Evolutionary conservation across 2,329 filamentous ascomycete species (phyloP), one percentile per base, ranked within the genome.

Genomic region (Bipolaris victoriae): DNA sequence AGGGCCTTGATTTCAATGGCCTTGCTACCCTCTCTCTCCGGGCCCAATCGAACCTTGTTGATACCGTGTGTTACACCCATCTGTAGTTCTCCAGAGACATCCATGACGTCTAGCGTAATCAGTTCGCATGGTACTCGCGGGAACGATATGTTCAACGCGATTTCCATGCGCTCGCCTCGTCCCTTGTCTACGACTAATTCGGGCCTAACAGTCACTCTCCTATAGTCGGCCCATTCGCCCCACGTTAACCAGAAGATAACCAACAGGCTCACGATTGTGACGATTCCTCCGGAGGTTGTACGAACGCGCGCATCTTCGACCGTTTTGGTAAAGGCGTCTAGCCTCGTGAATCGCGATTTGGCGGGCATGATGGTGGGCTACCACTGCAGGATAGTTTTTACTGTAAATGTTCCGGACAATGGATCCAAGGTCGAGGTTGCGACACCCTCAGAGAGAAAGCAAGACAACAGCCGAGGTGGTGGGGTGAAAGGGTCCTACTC

Each of bases 281-380:
- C 92, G 68, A 99, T 87, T 66, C 95, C 95, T 65, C 95, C 95
- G 2, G 92, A 97, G 6, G 93, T 97, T 31, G 95, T 99, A 71
- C 96, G 90, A 75, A 99, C 88, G 70, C 95, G 88, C 66, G 96
- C 95, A 87, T 99, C 95, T 78, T 99, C 95, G 68, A 99, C 95
- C 11, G 95, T 99, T 81, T 99, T 99, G 49, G 94, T 97, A 77
- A 99, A 99, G 84, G 95, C 95, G 79, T 99, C 95, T 64, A 99
- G 91, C 86, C 90, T 89, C 58, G 91, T 97, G 76, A 99, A 97
- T 78, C 95, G 89, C 68, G 92, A 96, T 83, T 96, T 97, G 73
- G 89, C 81, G 65, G 93, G 83, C 95, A 98, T 98, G 50, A 69
- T 59, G 59, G 54, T 52, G 49, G 54, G 35, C 39, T 56, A 59